Conservation (phyloP, 106 monocot species). For the Acorus calamus region DNA sequence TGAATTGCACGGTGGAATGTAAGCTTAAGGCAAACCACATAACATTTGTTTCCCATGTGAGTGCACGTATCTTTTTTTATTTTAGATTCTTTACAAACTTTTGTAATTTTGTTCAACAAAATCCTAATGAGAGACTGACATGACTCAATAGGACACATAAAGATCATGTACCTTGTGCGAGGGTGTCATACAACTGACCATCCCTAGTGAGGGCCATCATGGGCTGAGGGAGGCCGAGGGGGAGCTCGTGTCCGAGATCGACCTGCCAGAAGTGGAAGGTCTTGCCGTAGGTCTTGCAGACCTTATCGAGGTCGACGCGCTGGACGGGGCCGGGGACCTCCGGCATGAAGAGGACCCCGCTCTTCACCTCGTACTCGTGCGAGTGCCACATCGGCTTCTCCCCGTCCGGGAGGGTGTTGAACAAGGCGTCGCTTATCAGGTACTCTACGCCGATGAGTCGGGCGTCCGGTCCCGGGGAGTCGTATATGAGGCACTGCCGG, state of each 20-base stretch:
- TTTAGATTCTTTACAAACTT: too few species aligned
- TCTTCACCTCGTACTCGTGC: conserved; percentile 90
- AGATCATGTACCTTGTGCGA: conserved; percentile 22
- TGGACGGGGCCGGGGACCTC: conserved; percentile 36
- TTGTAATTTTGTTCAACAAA: too few species aligned
- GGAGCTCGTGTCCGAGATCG: conserved; percentile 49
- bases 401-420: conserved; percentile 63
- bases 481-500: conserved; percentile 88
- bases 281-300: conserved; percentile 75
- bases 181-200: conserved; percentile 46
- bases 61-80: too few species aligned
- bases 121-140: too few species aligned
- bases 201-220: conserved; percentile 83
- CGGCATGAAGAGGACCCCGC: conserved; percentile 72
- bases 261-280: conserved; percentile 94
- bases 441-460: conserved; percentile 93
- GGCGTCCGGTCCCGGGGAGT: conserved; percentile 39
- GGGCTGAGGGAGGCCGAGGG: conserved; percentile 48
- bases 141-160: too few species aligned
- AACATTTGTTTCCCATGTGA: too few species aligned
- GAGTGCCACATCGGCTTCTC: conserved; percentile 96
- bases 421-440: conserved; percentile 45
- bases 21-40: too few species aligned
- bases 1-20: too few species aligned
- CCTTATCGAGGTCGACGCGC: conserved; percentile 53